Percentiles rank a stretch among this genome's conserved stretches.
phyloP scores from a whole-genome alignment of 306 rosid genomes.

The Quercus alba region DNA sequence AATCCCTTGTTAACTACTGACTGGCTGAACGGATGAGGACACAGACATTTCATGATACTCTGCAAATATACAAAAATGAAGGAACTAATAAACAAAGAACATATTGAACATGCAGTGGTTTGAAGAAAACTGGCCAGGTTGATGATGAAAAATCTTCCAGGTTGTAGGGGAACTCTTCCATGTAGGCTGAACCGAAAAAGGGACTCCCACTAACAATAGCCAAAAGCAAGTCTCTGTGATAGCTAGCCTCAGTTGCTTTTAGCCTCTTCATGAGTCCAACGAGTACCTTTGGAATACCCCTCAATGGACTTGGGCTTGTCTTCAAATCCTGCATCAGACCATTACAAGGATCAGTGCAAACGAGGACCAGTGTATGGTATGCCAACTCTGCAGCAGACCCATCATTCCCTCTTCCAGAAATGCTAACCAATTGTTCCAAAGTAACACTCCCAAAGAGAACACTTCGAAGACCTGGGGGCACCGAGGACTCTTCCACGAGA shows the following conservation, averaged over 20 bases:
- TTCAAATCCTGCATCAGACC: constrained; percentile 79
- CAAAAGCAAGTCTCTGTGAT: background rate
- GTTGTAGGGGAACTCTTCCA: constrained; percentile 87
- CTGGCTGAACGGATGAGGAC: constrained; percentile 72
- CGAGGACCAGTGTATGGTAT: constrained; percentile 51
- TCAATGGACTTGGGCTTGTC: constrained; percentile 52
- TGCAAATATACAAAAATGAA: constrained; percentile 21
- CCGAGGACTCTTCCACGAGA: constrained; percentile 62
- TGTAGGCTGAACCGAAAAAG: constrained; percentile 63
- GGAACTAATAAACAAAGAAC: constrained; percentile 2
- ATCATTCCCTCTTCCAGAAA: constrained; percentile 67
- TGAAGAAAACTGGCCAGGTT: constrained; percentile 62
- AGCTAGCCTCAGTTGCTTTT: constrained; percentile 47
- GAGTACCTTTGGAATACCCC: constrained; percentile 65
- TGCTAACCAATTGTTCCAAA: constrained; percentile 59
- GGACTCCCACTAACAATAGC: constrained; percentile 28
- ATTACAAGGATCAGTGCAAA: constrained; percentile 72
- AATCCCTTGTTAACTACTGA: constrained; percentile 71
- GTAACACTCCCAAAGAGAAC: constrained; percentile 86
- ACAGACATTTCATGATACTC: constrained; percentile 61
- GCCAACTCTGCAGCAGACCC: constrained; percentile 58
- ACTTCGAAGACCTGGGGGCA: constrained; percentile 75
- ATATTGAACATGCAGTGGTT: background rate
- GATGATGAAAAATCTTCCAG: constrained; percentile 61
- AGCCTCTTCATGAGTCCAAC: constrained; percentile 75